Base-by-base conservation (phyloP, 1,284 basidiomycete genomes). In the Boletellus dicymbophilus region DNA sequence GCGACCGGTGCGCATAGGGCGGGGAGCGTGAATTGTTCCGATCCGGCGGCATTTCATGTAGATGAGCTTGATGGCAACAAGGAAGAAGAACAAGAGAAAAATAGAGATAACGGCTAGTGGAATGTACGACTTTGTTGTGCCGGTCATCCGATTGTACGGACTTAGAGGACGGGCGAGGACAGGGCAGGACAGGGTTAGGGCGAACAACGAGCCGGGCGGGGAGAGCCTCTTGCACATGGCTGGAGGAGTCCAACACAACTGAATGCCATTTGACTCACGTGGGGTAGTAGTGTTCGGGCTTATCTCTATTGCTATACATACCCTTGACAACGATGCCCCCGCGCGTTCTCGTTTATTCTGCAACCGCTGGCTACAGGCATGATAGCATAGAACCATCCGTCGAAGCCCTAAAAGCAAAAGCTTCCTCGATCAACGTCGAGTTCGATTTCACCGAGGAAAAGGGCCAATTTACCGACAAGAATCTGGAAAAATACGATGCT, bases 381-480 rank as follows among this genome's bases (percentile, higher is more conserved):
- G 83, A 84, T 52, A 82, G 81, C 5, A 87, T 88, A 52, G 82
- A 84, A 0, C 77, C 76, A 1, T 84, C 84, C 21, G 79, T 84
- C 31, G 66, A 77, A 36, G 76, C 77, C 6, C 70, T 88, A 38
- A 72, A 73, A 37, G 54, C 66, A 2, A 67, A 70, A 13, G 77
- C 75, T 9, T 55, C 69, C 9, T 53, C 63, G 15, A 73, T 76
- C 58, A 70, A 78, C 48, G 73, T 86, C 41, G 54, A 69, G 15
- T 84, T 88, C 52, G 74, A 75, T 46, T 74, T 81, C 48, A 80
- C 81, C 2, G 84, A 86, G 53, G 82, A 85, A 55, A 63, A 69
- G 52, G 57, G 52, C 9, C 61, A 66, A 57, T 85, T 86, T 63
- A 79, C 71, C 8, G 75, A 79, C 46, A 71, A 71, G 1, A 72